Percentiles rank a stretch among this genome's conserved stretches.
Evolutionary conservation across 2,329 filamentous ascomycete genomes (phyloP).

Genomic region (Nigrospora oryzae): DNA sequence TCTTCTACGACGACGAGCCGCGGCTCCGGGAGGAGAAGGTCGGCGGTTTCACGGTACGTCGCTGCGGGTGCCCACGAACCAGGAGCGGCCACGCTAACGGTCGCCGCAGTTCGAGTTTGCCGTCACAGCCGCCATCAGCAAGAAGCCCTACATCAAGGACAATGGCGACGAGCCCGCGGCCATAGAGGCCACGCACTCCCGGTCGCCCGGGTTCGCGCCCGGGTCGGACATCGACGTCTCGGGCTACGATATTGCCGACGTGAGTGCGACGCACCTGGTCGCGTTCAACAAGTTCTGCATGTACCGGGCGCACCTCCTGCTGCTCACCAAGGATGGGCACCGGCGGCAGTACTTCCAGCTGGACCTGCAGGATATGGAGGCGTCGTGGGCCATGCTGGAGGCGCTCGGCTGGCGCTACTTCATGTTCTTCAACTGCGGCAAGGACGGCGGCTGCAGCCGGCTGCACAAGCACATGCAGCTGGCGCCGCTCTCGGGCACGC

Average conservation of each 20-base stretch:
- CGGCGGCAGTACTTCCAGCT: constrained; percentile 35
- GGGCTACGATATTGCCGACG: constrained; percentile 28
- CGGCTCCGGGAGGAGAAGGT: constrained; percentile 1
- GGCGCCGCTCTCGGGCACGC: constrained; percentile 21
- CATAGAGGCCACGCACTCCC: background rate
- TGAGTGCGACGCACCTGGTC: constrained; percentile 33
- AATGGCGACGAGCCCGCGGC: constrained; percentile 4
- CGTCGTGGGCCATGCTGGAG: constrained; percentile 22
- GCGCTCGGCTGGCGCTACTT: constrained; percentile 21
- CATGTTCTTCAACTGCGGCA: constrained; percentile 37
- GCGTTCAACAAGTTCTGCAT: constrained; percentile 40
- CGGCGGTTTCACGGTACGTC: constrained; percentile 6
- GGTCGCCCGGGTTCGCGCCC: constrained; percentile 10
- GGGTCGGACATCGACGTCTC: constrained; percentile 32
- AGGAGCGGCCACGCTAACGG: background rate
- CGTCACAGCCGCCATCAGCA: constrained; percentile 3
- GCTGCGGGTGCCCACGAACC: background rate
- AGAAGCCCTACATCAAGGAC: constrained; percentile 10
- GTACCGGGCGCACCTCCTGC: constrained; percentile 35
- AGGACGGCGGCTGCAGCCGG: constrained; percentile 33
- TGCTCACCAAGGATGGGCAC: constrained; percentile 37
- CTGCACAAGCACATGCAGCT: constrained; percentile 41
- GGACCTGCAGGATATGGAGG: constrained; percentile 27
- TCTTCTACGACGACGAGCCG: constrained; percentile 12
- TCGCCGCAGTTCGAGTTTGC: constrained; percentile 9